A percentile compares a stretch with the other conserved stretches of the same genome.
Evolutionary conservation across 148 eudicot genomes (phyloP).

Genomic region (Simmondsia chinensis): DNA sequence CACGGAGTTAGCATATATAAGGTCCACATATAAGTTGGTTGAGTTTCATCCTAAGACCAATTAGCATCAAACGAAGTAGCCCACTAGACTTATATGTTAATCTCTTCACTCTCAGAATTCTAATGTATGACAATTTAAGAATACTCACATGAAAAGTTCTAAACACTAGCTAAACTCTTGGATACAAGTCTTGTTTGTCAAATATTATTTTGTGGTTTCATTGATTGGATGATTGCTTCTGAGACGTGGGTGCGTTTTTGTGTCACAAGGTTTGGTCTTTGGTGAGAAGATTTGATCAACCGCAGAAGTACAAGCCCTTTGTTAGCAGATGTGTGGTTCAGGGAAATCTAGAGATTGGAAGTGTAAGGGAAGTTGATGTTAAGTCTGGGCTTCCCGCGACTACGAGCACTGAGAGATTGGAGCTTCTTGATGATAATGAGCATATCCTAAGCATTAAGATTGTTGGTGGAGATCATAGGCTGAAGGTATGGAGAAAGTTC

Average conservation of each 20-base stretch:
- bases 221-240: too few species aligned
- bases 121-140: too few species aligned
- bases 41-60: too few species aligned
- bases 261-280: constrained; percentile 47
- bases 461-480: constrained; percentile 66
- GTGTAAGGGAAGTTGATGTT: constrained; percentile 66
- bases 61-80: too few species aligned
- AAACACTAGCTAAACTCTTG: too few species aligned
- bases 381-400: constrained; percentile 76
- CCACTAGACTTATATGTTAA: too few species aligned
- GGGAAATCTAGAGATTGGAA: constrained; percentile 57
- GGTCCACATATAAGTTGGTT: too few species aligned
- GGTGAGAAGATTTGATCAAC: constrained; percentile 59
- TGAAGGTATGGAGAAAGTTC: constrained; percentile 28
- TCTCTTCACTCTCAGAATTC: too few species aligned
- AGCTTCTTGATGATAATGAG: constrained; percentile 56
- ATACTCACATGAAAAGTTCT: too few species aligned
- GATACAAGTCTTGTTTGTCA: too few species aligned
- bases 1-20: too few species aligned
- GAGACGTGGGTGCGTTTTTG: not conserved
- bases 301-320: constrained; percentile 66
- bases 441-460: constrained; percentile 53
- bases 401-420: constrained; percentile 60
- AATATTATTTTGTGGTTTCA: too few species aligned
- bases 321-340: constrained; percentile 47